These are phyloP conservation scores for Fraxinus dipetala DNA, from an alignment of 305 asterid species.

Conservation along the genomic window DNA sequence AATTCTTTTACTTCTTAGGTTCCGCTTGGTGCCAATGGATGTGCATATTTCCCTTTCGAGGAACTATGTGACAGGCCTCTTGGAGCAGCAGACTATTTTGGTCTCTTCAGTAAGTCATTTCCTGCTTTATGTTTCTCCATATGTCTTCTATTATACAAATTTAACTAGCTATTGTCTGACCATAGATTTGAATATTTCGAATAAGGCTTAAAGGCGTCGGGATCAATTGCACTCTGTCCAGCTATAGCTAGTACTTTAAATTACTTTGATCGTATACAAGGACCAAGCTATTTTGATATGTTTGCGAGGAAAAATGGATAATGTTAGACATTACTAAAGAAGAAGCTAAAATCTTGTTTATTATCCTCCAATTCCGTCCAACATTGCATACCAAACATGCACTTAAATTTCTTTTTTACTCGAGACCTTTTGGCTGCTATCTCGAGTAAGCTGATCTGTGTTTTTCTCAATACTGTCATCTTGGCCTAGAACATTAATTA, in stretches of 20 bases:
- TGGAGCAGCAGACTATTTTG: conserved; percentile 59
- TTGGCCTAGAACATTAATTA: neutral
- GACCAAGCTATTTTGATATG: neutral
- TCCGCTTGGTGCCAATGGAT: conserved; percentile 52
- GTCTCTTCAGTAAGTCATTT: conserved; percentile 42
- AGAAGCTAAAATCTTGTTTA: neutral
- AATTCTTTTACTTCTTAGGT: conserved; percentile 28
- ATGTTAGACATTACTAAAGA: neutral
- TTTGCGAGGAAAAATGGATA: neutral
- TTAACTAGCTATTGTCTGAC: neutral
- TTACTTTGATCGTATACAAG: neutral
- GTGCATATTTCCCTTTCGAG: conserved; percentile 54
- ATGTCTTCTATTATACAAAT: neutral
- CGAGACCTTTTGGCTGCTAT: neutral
- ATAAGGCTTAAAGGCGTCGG: neutral
- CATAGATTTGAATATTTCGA: neutral
- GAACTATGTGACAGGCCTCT: conserved; percentile 60
- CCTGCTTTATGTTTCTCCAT: neutral
- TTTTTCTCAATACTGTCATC: neutral
- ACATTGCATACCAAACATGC: neutral
- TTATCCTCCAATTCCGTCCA: neutral
- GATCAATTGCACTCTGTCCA: neutral
- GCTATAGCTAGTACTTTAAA: neutral
- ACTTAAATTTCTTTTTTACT: neutral
- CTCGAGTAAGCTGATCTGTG: neutral